A percentile compares a stretch with the other conserved stretches of the same genome.
Evolutionary conservation across 106 monocot genomes (phyloP).

Genomic region (Phalaenopsis equestris): DNA sequence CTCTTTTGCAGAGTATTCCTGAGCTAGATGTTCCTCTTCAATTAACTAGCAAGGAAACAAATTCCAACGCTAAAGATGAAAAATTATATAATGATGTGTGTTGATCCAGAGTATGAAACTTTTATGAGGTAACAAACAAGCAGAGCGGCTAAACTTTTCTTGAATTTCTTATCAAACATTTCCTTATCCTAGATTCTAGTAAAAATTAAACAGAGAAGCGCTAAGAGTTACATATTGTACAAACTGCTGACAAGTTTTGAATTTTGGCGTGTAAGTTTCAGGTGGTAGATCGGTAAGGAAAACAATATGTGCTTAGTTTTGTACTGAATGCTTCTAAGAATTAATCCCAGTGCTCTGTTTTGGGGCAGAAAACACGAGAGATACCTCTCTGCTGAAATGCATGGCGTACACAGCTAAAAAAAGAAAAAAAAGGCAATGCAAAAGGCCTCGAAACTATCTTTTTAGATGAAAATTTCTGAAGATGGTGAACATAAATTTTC

Average conservation of each 20-base stretch:
- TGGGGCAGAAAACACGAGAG: neutral
- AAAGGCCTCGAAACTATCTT: neutral
- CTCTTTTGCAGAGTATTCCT: slow-evolving; percentile 56
- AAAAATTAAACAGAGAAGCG: neutral
- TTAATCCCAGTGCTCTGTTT: neutral
- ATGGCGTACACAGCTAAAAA: neutral
- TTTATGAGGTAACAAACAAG: slow-evolving; percentile 43
- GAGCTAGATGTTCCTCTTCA: slow-evolving; percentile 72
- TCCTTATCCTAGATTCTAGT: neutral
- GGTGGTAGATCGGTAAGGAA: neutral
- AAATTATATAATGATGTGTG: slow-evolving; percentile 39
- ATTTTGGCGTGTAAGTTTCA: neutral
- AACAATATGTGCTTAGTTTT: neutral
- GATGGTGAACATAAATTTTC: neutral
- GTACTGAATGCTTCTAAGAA: neutral
- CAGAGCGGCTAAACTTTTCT: neutral
- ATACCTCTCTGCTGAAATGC: neutral
- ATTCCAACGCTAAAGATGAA: slow-evolving; percentile 25
- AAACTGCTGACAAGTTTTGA: neutral
- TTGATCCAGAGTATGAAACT: slow-evolving; percentile 26
- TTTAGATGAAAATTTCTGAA: neutral
- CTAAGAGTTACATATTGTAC: neutral
- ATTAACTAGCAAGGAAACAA: slow-evolving; percentile 36
- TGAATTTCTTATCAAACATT: neutral
- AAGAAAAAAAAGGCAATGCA: neutral